These are phyloP conservation scores for Rubia balearica DNA, from an alignment of 305 asterid genomes.

Conservation along the genomic window DNA sequence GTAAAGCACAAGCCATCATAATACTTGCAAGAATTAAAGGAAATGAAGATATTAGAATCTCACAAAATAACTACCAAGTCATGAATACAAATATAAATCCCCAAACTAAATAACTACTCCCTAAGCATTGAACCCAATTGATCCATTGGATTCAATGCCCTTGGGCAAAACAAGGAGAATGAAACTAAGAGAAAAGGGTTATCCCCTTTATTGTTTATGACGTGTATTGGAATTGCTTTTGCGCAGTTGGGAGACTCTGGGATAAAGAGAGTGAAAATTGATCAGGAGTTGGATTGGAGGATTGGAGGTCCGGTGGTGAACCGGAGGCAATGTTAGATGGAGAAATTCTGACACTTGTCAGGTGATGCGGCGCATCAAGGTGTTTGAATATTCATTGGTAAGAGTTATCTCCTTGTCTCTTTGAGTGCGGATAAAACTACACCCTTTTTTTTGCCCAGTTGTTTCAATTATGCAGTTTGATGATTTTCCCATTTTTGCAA, in stretches of 20 bases:
- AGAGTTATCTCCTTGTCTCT: constrained; percentile 16
- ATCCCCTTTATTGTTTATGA: no score
- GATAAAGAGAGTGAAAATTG: constrained; percentile 71
- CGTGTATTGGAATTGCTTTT: constrained; percentile 16
- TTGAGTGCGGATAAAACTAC: neutral
- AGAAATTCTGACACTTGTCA: neutral
- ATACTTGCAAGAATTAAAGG: no score
- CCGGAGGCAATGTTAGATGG: constrained; percentile 18
- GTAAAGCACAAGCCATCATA: no score
- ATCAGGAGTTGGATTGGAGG: constrained; percentile 43
- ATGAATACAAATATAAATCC: no score
- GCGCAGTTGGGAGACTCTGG: constrained; percentile 59
- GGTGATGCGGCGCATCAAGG: constrained; percentile 46
- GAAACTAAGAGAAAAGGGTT: no score
- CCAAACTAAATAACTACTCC: no score
- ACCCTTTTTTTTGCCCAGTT: neutral
- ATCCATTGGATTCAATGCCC: no score
- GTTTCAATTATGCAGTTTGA: neutral
- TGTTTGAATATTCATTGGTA: constrained; percentile 72
- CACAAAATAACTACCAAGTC: no score
- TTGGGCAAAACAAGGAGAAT: no score
- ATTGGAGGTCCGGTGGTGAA: constrained; percentile 33
- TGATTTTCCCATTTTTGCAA: neutral
- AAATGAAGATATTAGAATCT: no score
- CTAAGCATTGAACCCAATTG: no score